Evolutionary conservation across 768 basidiomycete species (phyloP).

Genomic region (Termitomyces sp.): DNA sequence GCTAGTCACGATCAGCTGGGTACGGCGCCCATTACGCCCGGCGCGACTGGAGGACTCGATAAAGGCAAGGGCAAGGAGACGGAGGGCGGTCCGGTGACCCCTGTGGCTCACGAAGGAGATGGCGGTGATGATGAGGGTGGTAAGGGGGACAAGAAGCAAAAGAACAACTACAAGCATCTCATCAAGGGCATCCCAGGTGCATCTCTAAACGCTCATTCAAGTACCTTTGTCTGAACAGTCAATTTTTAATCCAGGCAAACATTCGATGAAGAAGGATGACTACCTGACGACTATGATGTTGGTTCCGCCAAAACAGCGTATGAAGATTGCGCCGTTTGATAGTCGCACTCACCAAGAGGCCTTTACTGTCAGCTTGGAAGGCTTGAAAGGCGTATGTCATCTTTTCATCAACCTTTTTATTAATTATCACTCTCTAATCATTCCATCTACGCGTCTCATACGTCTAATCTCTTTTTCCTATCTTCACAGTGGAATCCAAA

Average conservation of each 20-base stretch:
- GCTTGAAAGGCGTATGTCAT: slow-evolving; percentile 61
- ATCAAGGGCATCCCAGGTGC: slow-evolving; percentile 71
- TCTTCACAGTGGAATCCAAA: slow-evolving; percentile 58
- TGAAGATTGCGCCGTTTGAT: slow-evolving; percentile 59
- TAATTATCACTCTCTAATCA: not conserved
- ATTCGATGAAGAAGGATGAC: slow-evolving; percentile 76
- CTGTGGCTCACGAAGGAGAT: slow-evolving; percentile 33
- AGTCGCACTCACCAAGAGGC: slow-evolving; percentile 63
- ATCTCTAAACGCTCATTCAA: slow-evolving; percentile 17
- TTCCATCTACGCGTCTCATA: not conserved
- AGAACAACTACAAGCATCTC: slow-evolving; percentile 72
- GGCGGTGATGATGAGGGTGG: slow-evolving; percentile 50
- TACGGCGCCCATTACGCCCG: slow-evolving; percentile 11
- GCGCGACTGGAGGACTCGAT: slow-evolving; percentile 23
- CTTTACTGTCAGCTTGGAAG: slow-evolving; percentile 67
- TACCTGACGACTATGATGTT: slow-evolving; percentile 62
- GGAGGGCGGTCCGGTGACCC: slow-evolving; percentile 26
- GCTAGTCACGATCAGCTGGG: slow-evolving; percentile 18
- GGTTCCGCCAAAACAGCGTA: slow-evolving; percentile 65
- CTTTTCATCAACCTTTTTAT: slow-evolving; percentile 5
- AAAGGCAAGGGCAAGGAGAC: slow-evolving; percentile 49
- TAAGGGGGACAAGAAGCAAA: slow-evolving; percentile 65
- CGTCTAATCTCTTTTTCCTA: not conserved
- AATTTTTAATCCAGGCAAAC: slow-evolving; percentile 47
- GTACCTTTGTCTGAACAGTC: slow-evolving; percentile 6